Base-by-base conservation (phyloP, 2,329 filamentous ascomycete species). In the Diplodia sapinea region DNA sequence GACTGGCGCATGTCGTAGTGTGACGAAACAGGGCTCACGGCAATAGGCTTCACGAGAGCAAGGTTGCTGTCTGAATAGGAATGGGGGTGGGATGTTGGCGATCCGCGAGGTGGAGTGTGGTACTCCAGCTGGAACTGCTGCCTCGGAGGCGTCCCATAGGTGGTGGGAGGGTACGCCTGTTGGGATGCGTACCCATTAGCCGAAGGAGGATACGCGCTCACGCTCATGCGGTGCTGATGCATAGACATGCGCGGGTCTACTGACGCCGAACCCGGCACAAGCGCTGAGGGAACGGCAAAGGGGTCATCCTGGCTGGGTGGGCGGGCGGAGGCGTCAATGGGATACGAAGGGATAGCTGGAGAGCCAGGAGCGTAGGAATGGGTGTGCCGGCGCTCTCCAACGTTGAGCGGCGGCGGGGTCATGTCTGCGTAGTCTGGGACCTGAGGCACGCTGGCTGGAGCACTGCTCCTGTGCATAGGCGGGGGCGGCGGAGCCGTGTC, bases 401-500 rank as follows among this genome's bases (percentile, higher is more conserved):
- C 70, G 66, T 73, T 77, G n/a, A 79, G 72, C 1, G 77, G 77
- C 29, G 77, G 73, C 0, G 76, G 77, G 7, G 74, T 72, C 65
- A 68, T 70, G 29, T 77, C 75, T 8, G 71, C 65, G 12, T 67
- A 66, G 40, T 74, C 71, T 17, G 74, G 72, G 31, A 23, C 62
- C 23, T 66, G 59, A 15, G 61, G 62, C 43, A 68, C 49, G 13
- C 51, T 73, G 70, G 62, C 29, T 23, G 74, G 73, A 13, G 77
- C 74, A 64, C 75, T 74, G 57, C 74, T 77, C 54, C 77, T 72
- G 66, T 80, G 79, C 55, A 76, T 74, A 11, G 78, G 78, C 4
- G 78, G 78, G 20, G 79, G 79, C 13, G 79, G 78, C 43, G 70
- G 70, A 40, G 78, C 74, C 50, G 85, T 84, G 59, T 88, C 87